Evolutionary conservation across 73 alveolate species (phyloP), one percentile per base, ranked within the genome.

Genomic region (Paramecium sexaurelia): DNA sequence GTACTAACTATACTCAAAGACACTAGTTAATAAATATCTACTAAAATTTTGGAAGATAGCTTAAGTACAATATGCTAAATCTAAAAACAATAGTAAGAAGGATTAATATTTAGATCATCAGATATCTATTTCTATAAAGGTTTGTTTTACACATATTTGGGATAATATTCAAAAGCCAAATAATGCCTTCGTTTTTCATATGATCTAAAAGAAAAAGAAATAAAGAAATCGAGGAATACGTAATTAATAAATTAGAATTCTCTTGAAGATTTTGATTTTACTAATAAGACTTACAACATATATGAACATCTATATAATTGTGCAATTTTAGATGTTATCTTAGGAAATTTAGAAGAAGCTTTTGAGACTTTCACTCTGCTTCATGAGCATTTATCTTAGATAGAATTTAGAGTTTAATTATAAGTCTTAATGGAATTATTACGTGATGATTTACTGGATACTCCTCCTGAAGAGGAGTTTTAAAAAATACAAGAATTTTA

Each of bases 181-280:
- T 36, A 55, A 26, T 45, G 57, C 22, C 66, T 85, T 27, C 55
- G 39, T 20, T 45, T 33, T 45, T 85, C 92, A 36, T 85, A 55
- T 56, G 47, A 85, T 33, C 11, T 55, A 27, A 85, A 85, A 71
- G 45, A 85, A 32, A 41, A 85, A 19, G 71, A 85, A 13, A 61
- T 24, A 13, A 29, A 61, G 26, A 29, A 61, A 29, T 61, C 83
- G 11, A 61, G 43, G 13, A 29, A 10, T 29, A 0, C 83, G 20
- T 61, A 13, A 10, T 15, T 61, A 11, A 29, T 61, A 6, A 29
- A 26, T 26, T 8, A 19, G 43, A 61, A 61, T 11, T 22, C 47
- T 45, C 61, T 85, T 8, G 92, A 85, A 57, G 92, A 85, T 37
- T 85, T 55, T n/a, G 92, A 85, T 36, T 85, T 85, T 47, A 85